These are phyloP conservation scores for Styphnolobium japonicum DNA, from an alignment of 306 rosid genomes.

Conservation along the genomic window DNA sequence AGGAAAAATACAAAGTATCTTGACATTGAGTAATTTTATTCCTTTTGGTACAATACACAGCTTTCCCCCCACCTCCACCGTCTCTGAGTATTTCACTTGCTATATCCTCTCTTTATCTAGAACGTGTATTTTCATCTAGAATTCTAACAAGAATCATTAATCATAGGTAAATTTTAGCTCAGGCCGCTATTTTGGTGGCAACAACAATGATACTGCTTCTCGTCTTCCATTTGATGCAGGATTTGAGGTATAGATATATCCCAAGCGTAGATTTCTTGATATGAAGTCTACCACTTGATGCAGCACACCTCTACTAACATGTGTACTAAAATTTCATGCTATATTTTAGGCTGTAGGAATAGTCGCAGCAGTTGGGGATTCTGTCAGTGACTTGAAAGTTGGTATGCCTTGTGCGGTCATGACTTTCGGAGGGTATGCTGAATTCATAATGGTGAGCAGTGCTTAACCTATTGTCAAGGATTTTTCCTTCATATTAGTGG, in stretches of 20 bases:
- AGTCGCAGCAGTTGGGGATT: slow-evolving; percentile 84
- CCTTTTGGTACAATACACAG: slow-evolving; percentile 4
- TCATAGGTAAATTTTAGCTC: slow-evolving; percentile 95
- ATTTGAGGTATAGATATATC: slow-evolving; percentile 67
- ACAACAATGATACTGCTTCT: slow-evolving; percentile 44
- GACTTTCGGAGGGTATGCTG: slow-evolving; percentile 94
- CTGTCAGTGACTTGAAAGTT: slow-evolving; percentile 63
- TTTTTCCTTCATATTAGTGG: slow-evolving; percentile 11
- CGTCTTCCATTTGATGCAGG: slow-evolving; percentile 96
- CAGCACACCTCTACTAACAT: slow-evolving; percentile 9
- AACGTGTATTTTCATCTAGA: neutral
- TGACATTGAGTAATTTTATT: neutral
- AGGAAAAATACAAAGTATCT: too few relatives aligned
- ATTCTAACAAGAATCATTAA: slow-evolving; percentile 32
- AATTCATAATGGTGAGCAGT: slow-evolving; percentile 54
- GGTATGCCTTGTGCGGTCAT: slow-evolving; percentile 90
- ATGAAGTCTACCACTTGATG: slow-evolving; percentile 11
- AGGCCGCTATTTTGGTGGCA: slow-evolving; percentile 77
- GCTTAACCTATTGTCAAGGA: slow-evolving; percentile 8
- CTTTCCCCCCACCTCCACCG: neutral
- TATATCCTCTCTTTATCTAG: slow-evolving; percentile 6
- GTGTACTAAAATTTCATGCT: slow-evolving; percentile 12
- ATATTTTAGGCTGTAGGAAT: slow-evolving; percentile 80
- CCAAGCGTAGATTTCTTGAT: neutral
- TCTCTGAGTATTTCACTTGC: neutral